Conservation (phyloP, 2,329 filamentous ascomycete species). For the Apiospora koreana region DNA sequence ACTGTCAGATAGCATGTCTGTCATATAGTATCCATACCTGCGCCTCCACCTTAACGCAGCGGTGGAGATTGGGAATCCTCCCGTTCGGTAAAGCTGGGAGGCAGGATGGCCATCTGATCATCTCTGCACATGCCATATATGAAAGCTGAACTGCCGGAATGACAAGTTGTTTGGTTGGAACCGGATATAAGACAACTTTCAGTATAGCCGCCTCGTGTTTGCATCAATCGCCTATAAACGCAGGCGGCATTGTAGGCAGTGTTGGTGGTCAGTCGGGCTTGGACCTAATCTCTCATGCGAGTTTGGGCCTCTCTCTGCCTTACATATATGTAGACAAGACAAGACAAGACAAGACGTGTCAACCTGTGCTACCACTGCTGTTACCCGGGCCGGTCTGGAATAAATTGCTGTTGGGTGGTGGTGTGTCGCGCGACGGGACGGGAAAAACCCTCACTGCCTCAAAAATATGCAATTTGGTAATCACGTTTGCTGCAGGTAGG, state of each 20-base stretch:
- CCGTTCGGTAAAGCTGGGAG: not conserved
- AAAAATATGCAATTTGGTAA: not conserved
- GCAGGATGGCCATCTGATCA: not conserved
- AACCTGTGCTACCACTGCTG: not conserved
- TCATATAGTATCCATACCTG: not conserved
- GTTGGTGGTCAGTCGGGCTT: not conserved
- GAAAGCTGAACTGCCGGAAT: not conserved
- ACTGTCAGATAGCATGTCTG: constrained; percentile 53
- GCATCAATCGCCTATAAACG: not conserved
- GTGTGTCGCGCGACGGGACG: not conserved
- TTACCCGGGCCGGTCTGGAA: not conserved
- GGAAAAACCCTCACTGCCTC: not conserved
- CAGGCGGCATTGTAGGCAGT: not conserved
- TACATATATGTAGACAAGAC: not conserved
- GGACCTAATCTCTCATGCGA: not conserved
- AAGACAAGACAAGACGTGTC: not conserved
- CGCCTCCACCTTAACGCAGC: not conserved
- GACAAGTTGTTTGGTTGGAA: not conserved
- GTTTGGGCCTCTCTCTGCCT: not conserved
- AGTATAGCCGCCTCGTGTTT: not conserved
- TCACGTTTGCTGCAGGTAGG: not conserved
- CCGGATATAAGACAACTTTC: not conserved
- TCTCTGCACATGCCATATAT: not conserved
- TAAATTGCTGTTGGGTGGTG: not conserved
- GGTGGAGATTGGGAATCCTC: not conserved